Conservation (phyloP, 805 yeast genomes). For the Saccharomyces kudriavzevii region DNA sequence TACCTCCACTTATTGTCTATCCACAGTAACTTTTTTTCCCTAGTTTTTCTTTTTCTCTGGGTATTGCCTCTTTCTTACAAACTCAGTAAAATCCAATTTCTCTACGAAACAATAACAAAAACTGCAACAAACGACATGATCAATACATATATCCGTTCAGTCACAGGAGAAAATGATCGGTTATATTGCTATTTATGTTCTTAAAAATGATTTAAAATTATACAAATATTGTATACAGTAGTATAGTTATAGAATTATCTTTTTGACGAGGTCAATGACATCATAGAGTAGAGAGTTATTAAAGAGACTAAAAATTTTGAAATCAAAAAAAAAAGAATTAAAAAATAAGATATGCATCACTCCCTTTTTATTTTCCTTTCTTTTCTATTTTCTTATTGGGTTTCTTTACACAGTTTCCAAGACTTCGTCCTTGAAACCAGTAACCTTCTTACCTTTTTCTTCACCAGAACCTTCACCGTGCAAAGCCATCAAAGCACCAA, state of each 20-base stretch:
- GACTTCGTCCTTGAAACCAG: constrained; percentile 97
- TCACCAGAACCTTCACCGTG: constrained; percentile 94
- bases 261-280: neutral
- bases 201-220: neutral
- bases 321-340: neutral
- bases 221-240: neutral
- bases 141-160: neutral
- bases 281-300: neutral
- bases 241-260: neutral
- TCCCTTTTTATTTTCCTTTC: neutral
- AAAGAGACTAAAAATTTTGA: neutral
- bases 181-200: neutral
- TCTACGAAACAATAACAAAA: neutral
- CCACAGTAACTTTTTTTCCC: neutral
- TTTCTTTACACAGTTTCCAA: constrained; percentile 83
- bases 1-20: neutral
- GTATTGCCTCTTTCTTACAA: neutral
- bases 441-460: constrained; percentile 96
- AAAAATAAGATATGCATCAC: neutral
- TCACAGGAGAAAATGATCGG: neutral
- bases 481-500: constrained; percentile 90
- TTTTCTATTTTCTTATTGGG: neutral
- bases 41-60: neutral
- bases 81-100: neutral
- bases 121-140: neutral